These are phyloP conservation scores for Penicillium corylophilum DNA, from an alignment of 2,329 filamentous ascomycete species.

Conservation along the genomic window DNA sequence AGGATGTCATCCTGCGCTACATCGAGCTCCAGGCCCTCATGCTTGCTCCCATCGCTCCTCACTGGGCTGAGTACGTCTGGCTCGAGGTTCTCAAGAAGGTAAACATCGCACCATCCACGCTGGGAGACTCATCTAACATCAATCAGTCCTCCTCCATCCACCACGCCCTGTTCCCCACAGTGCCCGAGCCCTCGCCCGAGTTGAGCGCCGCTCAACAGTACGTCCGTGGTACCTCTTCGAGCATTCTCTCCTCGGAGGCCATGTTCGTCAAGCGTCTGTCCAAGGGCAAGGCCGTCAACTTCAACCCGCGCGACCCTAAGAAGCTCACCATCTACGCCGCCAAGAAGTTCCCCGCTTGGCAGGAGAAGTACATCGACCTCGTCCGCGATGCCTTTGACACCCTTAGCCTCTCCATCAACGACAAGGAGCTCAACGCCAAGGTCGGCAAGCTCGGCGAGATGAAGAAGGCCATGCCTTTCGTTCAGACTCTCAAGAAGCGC, in stretches of 20 bases:
- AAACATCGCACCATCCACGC: background rate
- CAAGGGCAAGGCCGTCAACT: constrained; percentile 82
- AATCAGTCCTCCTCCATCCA: constrained; percentile 68
- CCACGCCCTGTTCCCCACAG: constrained; percentile 70
- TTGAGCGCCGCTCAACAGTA: constrained; percentile 81
- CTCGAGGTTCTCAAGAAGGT: constrained; percentile 78
- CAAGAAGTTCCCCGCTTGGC: constrained; percentile 81
- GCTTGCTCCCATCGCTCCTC: constrained; percentile 79
- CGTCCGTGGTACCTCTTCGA: constrained; percentile 69
- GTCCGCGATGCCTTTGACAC: constrained; percentile 69
- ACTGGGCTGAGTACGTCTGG: constrained; percentile 95
- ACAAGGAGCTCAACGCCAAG: constrained; percentile 75
- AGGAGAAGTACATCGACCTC: constrained; percentile 83
- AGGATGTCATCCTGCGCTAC: constrained; percentile 73
- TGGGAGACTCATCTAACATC: constrained; percentile 3
- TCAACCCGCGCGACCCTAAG: constrained; percentile 90
- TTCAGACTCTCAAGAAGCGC: constrained; percentile 81
- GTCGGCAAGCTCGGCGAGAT: constrained; percentile 76
- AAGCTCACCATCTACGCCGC: constrained; percentile 84
- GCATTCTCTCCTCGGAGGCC: constrained; percentile 82
- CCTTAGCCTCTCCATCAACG: constrained; percentile 63
- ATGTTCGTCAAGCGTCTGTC: constrained; percentile 75
- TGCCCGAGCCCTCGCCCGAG: constrained; percentile 62
- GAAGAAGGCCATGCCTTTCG: constrained; percentile 98
- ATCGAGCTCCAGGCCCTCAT: constrained; percentile 83